Percentiles rank a stretch among this genome's conserved stretches.
Evolutionary conservation across 2,329 filamentous ascomycete species (phyloP).

Genomic region (Fusarium xyrophilum): DNA sequence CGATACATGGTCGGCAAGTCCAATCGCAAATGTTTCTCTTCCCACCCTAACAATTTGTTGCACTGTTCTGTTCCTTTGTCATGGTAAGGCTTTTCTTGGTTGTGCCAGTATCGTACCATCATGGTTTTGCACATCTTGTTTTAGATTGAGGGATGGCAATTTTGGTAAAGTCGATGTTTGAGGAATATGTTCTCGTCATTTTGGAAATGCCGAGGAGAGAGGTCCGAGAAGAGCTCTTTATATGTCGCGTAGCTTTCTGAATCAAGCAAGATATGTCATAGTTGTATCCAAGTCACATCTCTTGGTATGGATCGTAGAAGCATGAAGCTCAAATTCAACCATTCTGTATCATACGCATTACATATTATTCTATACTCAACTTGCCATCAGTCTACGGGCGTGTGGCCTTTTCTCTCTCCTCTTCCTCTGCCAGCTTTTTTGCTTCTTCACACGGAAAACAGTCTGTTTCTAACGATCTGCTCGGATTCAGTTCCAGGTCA

Average conservation of each 20-base stretch:
- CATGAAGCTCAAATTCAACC: fast-evolving
- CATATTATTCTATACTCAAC: fast-evolving
- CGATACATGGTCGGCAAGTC: background rate
- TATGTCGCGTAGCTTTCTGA: background rate
- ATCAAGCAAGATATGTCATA: background rate
- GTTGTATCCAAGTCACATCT: background rate
- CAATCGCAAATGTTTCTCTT: background rate
- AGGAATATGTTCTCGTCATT: fast-evolving
- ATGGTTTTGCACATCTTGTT: background rate
- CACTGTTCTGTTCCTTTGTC: background rate
- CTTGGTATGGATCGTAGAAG: background rate
- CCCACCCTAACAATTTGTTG: background rate
- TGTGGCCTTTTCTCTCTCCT: background rate
- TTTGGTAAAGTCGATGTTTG: background rate
- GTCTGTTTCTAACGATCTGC: background rate
- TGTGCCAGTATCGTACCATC: background rate
- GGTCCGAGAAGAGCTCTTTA: background rate
- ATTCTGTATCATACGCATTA: fast-evolving
- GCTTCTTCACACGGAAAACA: background rate
- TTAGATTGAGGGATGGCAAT: fast-evolving
- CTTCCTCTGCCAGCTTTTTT: background rate
- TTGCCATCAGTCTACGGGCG: fast-evolving
- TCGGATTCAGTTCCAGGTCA: background rate
- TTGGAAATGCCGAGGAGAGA: too few relatives aligned
- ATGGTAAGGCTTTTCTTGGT: background rate